These are phyloP conservation scores for Coffea eugenioides DNA, from an alignment of 257 asterid genomes.

Conservation along the genomic window DNA sequence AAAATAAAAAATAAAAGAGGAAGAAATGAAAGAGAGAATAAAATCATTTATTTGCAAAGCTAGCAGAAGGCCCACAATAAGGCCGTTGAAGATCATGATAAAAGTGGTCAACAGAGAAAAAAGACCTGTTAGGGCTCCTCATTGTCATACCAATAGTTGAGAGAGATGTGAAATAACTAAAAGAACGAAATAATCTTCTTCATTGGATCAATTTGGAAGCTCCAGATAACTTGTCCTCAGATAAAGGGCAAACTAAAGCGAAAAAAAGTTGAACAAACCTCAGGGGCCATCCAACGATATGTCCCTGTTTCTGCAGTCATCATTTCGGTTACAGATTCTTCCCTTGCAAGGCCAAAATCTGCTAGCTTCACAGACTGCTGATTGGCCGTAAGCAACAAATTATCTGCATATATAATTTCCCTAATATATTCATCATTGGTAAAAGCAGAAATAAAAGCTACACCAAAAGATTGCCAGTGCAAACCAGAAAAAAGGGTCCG, in stretches of 20 bases:
- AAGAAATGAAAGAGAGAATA: not conserved
- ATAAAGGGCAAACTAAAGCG: slow-evolving; percentile 9
- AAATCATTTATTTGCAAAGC: not conserved
- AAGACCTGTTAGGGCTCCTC: not conserved
- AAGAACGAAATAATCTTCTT: not conserved
- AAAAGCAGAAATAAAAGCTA: slow-evolving; percentile 4
- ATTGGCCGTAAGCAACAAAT: slow-evolving; percentile 87
- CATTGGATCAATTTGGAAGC: not conserved
- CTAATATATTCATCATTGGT: slow-evolving; percentile 28
- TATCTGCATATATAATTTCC: slow-evolving; percentile 63
- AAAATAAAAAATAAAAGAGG: too few relatives aligned
- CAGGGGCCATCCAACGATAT: slow-evolving; percentile 99
- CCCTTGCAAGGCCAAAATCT: slow-evolving; percentile 99
- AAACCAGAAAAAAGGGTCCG: not conserved
- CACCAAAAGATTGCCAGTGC: not conserved
- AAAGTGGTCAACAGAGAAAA: not conserved
- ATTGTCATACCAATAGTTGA: not conserved
- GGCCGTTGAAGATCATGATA: not conserved
- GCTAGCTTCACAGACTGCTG: slow-evolving; percentile 95
- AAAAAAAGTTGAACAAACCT: slow-evolving; percentile 48
- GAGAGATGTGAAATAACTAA: not conserved
- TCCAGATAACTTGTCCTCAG: not conserved
- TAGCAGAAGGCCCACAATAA: not conserved
- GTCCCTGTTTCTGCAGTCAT: slow-evolving; percentile 99
- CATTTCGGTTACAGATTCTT: slow-evolving; percentile 95